Base-by-base conservation (phyloP, 2,329 filamentous ascomycete species). In the Drechslerella dactyloides region DNA sequence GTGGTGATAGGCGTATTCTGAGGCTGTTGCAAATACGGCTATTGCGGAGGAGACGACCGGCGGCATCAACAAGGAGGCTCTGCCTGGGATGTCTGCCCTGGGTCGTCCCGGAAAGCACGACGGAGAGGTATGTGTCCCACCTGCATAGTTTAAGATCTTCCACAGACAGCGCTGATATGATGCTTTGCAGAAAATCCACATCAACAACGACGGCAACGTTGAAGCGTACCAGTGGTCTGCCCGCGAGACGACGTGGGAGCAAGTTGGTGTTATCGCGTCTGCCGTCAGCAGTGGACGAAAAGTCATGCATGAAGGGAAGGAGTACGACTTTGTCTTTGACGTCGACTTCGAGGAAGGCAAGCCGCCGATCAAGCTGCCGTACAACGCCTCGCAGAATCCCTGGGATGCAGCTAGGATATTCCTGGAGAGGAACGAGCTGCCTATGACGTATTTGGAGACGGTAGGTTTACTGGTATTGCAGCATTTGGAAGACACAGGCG, bases 311-410 rank as follows among this genome's bases (percentile, higher is more conserved):
- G 83, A 90, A 0, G 93, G 93, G 33, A 86, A 96, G 78, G 90
- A 93, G 73, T 99, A 96, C 79, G 94, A 99, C 78, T 97, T 89
- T 77, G 93, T 99, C 7, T 97, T 97, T 75, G 93, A 97, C 77
- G 93, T 97, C 24, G 93, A 96, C 76, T 96, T 97, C 73, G 91
- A 96, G 78, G 93, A 97, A 77, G 93, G 92, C 58, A 93, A 96
- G 77, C 93, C 93, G 11, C 87, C 93, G 0, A 83, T 97, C 51
- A 97, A 97, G 80, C 84, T 97, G n/a, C 92, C 93, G 0, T 97
- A 90, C 81, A 97, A 97, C 78, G 84, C 93, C 11, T 91, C 90
- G 0, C 89, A 97, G 78, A 97, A 97, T 75, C 91, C 92, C 0
- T 97, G 96, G 79, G 90, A 96, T 76, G 89, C 89, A 1, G 93